Evolutionary conservation across 768 basidiomycete genomes (phyloP).

Genomic region (Tricholoma bakamatsutake): DNA sequence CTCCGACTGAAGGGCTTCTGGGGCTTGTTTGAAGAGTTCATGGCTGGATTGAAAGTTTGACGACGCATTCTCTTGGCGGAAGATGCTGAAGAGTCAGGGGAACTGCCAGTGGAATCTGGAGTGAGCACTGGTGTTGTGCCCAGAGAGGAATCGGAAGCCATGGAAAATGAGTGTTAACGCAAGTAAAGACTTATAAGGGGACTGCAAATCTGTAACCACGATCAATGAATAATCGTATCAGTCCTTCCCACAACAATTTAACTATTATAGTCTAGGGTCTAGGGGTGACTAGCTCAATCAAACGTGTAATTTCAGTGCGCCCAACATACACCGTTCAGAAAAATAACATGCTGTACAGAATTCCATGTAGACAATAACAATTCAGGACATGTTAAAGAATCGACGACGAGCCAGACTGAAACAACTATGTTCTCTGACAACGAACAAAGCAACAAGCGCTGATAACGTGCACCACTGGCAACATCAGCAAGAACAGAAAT

Average conservation of each 20-base stretch:
- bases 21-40: slow-evolving; percentile 63
- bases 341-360: no score
- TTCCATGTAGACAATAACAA: no score
- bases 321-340: no score
- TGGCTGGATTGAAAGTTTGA: slow-evolving; percentile 74
- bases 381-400: no score
- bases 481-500: neutral
- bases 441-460: neutral
- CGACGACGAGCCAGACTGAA: neutral
- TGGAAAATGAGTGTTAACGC: slow-evolving; percentile 8
- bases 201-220: neutral
- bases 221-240: neutral
- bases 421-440: neutral
- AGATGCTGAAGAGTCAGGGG: slow-evolving; percentile 21
- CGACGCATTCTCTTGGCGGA: slow-evolving; percentile 53
- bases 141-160: slow-evolving; percentile 39
- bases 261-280: no score
- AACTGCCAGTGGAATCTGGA: slow-evolving; percentile 17
- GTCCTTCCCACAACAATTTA: no score
- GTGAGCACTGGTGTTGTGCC: slow-evolving; percentile 41
- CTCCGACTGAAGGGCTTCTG: slow-evolving; percentile 85
- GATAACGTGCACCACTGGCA: neutral
- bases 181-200: neutral
- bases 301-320: no score
- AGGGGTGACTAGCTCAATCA: no score